phyloP scores from a whole-genome alignment of 805 yeast genomes.

The Kluyveromyces wickerhamii region DNA sequence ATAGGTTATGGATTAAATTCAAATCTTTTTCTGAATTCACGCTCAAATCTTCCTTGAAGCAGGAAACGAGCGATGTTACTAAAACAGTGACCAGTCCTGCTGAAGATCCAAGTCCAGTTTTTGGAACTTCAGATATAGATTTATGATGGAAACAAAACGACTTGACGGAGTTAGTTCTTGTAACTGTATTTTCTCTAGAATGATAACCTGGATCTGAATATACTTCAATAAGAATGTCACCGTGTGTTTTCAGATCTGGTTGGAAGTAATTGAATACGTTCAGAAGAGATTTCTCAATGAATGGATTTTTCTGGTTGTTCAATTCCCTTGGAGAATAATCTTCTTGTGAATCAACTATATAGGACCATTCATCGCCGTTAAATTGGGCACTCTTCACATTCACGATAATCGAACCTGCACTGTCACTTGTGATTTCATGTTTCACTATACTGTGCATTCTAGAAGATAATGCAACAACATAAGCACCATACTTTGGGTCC shows the following conservation, averaged over 20 bases:
- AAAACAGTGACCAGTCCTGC: constrained; percentile 86
- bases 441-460: constrained; percentile 73
- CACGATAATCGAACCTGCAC: constrained; percentile 25
- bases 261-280: constrained; percentile 48
- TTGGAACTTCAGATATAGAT: constrained; percentile 66
- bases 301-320: constrained; percentile 51
- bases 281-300: constrained; percentile 55
- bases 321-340: constrained; percentile 22
- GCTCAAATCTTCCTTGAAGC: constrained; percentile 33
- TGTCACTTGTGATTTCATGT: constrained; percentile 6
- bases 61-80: constrained; percentile 56
- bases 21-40: constrained; percentile 19
- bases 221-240: constrained; percentile 45
- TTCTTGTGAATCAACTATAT: constrained; percentile 26
- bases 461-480: constrained; percentile 80
- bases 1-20: constrained; percentile 60
- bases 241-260: constrained; percentile 22
- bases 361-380: constrained; percentile 59
- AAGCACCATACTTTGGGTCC: constrained; percentile 65
- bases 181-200: constrained; percentile 49
- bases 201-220: constrained; percentile 88
- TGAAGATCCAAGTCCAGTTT: constrained; percentile 94
- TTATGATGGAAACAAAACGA: constrained; percentile 52
- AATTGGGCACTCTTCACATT: constrained; percentile 72
- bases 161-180: constrained; percentile 30